phyloP scores from a whole-genome alignment of 2,329 filamentous ascomycete genomes.

The Monosporascus sp. region DNA sequence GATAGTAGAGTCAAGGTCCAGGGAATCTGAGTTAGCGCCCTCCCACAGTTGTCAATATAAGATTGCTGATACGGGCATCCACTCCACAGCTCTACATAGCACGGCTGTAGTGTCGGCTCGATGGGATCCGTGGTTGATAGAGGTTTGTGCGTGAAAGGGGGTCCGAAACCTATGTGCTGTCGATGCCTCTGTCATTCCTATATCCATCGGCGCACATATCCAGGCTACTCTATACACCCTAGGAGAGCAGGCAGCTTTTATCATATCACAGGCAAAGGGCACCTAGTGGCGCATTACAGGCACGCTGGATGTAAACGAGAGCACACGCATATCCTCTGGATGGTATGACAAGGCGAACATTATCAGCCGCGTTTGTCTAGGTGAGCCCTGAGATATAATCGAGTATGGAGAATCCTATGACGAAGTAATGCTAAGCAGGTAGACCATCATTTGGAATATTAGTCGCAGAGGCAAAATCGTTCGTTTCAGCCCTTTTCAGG shows the following conservation, averaged over 20 bases:
- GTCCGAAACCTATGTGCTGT: slow-evolving; percentile 24
- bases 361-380: too few relatives aligned
- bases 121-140: slow-evolving; percentile 22
- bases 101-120: slow-evolving; percentile 7
- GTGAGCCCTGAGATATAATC: too few relatives aligned
- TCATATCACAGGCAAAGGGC: slow-evolving; percentile 13
- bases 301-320: too few relatives aligned
- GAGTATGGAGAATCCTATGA: too few relatives aligned
- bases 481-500: too few relatives aligned
- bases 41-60: not conserved
- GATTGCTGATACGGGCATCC: not conserved
- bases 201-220: slow-evolving; percentile 27
- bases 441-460: too few relatives aligned
- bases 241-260: slow-evolving; percentile 30
- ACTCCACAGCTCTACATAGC: slow-evolving; percentile 3
- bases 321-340: too few relatives aligned
- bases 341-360: too few relatives aligned
- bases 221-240: slow-evolving; percentile 31
- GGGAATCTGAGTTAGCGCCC: slow-evolving; percentile 1
- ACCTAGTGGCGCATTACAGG: too few relatives aligned
- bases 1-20: slow-evolving; percentile 12
- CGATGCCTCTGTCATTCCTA: slow-evolving; percentile 31
- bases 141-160: slow-evolving; percentile 16
- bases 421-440: too few relatives aligned
- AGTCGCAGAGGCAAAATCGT: too few relatives aligned